Base-by-base conservation (phyloP, 305 asterid species). In the Fraxinus sp. region DNA sequence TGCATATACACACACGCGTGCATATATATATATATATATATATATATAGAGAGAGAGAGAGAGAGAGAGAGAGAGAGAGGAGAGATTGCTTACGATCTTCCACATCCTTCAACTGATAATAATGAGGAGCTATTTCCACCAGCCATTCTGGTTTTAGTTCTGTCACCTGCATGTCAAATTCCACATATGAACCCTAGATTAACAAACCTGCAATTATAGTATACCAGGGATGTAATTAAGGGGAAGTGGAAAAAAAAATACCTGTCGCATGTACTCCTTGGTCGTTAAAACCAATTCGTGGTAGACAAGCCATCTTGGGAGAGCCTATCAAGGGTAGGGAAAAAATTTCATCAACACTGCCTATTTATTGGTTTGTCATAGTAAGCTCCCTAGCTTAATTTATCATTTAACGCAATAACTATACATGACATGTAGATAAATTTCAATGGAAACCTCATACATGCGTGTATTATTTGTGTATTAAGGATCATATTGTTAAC, bases 251-350 rank as follows among this genome's bases (percentile, higher is more conserved):
- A 66, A 81, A 68, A n/a, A n/a, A 46, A 77, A 26, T 79, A 88
- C 97, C 97, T 96, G 99, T 49, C 99, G 92, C 98, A 96, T 94
- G 86, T 93, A 96, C 90, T 96, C 99, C 93, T 96, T 96, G 7
- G 97, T 89, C 1, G 97, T 96, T 89, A 94, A 84, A 73, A 96
- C 98, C 84, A 96, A 87, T 85, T 96, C 99, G 82, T 96, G 99
- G 89, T 96, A 94, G 82, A 96, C 84, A 26, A 91, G 95, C 99
- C 98, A 96, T 86, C 97, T 92, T 0, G 98, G 99, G 68, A 90
- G 95, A 24, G 88, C 92, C 97, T 95, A 76, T 52, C 77, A 41
- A 33, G 37, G 73, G 72, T 36, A 74, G 72, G 33, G 62, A 28
- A 43, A 77, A 80, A 20, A 26, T 66, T 28, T 52, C 79, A 72